Conservation (phyloP, 345 rosid species). For the Erysimum cheiranthoides region DNA sequence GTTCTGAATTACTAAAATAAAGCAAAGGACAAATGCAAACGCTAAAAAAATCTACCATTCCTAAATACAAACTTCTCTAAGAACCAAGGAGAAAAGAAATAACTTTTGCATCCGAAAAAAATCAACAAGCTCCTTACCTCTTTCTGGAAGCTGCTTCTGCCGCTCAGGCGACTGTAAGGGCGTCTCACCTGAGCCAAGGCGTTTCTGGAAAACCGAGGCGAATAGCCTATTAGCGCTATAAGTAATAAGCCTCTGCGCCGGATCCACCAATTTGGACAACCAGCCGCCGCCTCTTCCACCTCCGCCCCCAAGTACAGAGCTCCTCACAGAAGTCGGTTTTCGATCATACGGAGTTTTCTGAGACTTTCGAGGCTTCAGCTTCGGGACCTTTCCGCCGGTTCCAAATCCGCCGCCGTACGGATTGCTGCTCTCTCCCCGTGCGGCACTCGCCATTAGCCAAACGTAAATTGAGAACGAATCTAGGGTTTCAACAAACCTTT, state of each 20-base stretch:
- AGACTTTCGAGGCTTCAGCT: slow-evolving; percentile 59
- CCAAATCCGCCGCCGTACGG: slow-evolving; percentile 54
- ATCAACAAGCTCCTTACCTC: slow-evolving; percentile 44
- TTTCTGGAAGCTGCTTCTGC: slow-evolving; percentile 46
- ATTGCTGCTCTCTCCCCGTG: slow-evolving; percentile 53
- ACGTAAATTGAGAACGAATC: slow-evolving; percentile 36
- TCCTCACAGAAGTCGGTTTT: slow-evolving; percentile 57
- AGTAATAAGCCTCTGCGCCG: slow-evolving; percentile 79
- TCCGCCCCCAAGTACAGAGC: slow-evolving; percentile 44
- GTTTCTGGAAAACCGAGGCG: slow-evolving; percentile 76
- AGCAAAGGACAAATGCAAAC: slow-evolving; percentile 8
- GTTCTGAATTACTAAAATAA: background rate
- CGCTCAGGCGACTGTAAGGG: slow-evolving; percentile 38
- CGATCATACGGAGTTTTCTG: slow-evolving; percentile 81
- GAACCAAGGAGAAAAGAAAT: background rate
- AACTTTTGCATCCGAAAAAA: slow-evolving; percentile 6
- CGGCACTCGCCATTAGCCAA: slow-evolving; percentile 54
- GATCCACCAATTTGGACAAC: slow-evolving; percentile 90
- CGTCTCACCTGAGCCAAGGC: slow-evolving; percentile 55
- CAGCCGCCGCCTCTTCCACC: slow-evolving; percentile 56
- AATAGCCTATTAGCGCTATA: slow-evolving; percentile 81
- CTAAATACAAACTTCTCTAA: background rate
- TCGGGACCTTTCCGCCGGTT: slow-evolving; percentile 75
- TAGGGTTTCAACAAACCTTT: slow-evolving; percentile 51
- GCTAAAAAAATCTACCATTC: background rate